Evolutionary conservation across 768 basidiomycete species (phyloP), one percentile per base, ranked within the genome.

Genomic region (Mycena latifolia): DNA sequence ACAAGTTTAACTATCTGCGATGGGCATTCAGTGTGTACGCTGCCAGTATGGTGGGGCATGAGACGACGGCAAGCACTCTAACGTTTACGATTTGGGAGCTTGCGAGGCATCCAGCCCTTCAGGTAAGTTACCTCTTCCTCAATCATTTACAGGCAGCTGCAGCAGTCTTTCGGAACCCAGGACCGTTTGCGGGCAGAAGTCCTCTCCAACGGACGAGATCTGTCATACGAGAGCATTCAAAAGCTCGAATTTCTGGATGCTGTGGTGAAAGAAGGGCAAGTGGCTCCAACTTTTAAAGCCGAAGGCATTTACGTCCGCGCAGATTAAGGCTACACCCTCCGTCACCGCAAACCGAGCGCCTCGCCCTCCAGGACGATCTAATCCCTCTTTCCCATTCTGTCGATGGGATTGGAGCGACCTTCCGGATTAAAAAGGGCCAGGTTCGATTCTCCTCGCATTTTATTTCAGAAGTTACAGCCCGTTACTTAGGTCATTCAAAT

Each of bases 271-370:
- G 83, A 83, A 74, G 77, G 76, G 76, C 76, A 63, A 54, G 77
- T n/a, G 15, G 3, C 15, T 10, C 14, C 51, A n/a, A 33, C 10
- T 9, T 9, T 22, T 14, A 14, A 5, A 7, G 12, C 10, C 14
- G 12, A 25, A 25, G 7, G 20, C 17, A n/a, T 45, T 45, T 6
- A 20, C 46, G 8, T n/a, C n/a, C 14, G 1, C 43, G 9, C 33
- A 82, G 80, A 43, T 74, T 85, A 8, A 77, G 84, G 28, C 61
- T 84, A 22, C 77, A 82, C 71, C 80, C 84, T 27, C 74, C 80
- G 2, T 75, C 78, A 0, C 75, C 79, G 10, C 79, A 80, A 51
- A 81, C 77, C 46, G 79, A 83, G 71, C 80, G 82, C 41, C 71
- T 81, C n/a, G 78, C 79, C 11, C 61, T 77, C 28, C 66, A 74